Evolutionary conservation across 257 asterid genomes (phyloP), one percentile per base, ranked within the genome.

Genomic region (Coffea eugenioides): DNA sequence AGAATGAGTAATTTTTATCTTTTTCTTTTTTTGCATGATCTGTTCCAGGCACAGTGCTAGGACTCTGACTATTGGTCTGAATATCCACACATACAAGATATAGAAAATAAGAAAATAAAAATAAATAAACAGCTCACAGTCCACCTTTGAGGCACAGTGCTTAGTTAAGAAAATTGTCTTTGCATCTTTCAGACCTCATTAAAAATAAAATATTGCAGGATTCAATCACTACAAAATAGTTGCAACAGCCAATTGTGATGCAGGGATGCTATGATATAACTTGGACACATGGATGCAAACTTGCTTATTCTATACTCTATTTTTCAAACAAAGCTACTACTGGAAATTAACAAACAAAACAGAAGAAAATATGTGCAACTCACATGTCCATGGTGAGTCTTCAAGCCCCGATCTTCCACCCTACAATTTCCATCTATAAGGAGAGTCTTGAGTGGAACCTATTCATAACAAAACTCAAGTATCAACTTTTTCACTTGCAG

Each of bases 321-420:
- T 59, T 20, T 43, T 76, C 62, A 62, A 21, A 3, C 2, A 61
- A 43, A 64, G 0, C 12, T 39, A 75, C 0, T 75, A 21, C 3
- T 57, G 14, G 39, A 3, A 39, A 21, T 13, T 57, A 23, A 59
- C 6, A 23, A 68, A 73, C 71, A 81, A 59, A 34, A 69, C 14
- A 69, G 45, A 77, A 78, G 68, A 56, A 78, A 64, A 43, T 73
- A 16, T 36, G 76, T 78, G 79, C 39, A 74, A 72, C 95, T 90
- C 87, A 94, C 98, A 80, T 90, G 98, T 83, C 97, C 98, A 83
- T 94, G 97, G 79, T 94, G 98, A 73, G 97, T 90, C 93, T 94
- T 92, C 86, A 94, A 86, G 80, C 97, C 97, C 80, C 96, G 91
- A 68, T 92, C 98, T 87, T 94, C 98, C 91, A 94, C 98, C 80